phyloP scores from a whole-genome alignment of 2,329 filamentous ascomycete genomes.

The Xylaria digitata region DNA sequence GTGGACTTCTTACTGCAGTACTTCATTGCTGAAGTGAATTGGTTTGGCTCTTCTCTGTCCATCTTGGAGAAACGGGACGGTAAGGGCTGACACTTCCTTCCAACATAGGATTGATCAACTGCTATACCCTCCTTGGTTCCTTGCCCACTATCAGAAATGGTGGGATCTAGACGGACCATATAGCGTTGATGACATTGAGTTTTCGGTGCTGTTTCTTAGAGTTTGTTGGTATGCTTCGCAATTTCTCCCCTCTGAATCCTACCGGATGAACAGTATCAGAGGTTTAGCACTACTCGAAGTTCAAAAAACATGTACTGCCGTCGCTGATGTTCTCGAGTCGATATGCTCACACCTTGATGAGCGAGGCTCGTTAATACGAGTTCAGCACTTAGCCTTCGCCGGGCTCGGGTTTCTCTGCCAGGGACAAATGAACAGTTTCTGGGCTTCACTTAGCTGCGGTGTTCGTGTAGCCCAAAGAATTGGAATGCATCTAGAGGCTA shows the following conservation, averaged over 20 bases:
- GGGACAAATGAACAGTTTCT: conserved; percentile 25
- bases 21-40: conserved; percentile 37
- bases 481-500: conserved; percentile 25
- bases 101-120: conserved; percentile 32
- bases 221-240: conserved; percentile 36
- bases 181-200: conserved; percentile 32
- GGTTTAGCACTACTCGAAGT: conserved; percentile 34
- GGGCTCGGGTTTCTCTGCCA: conserved; percentile 25
- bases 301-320: conserved; percentile 17
- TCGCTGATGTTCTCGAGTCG: conserved; percentile 14
- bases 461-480: conserved; percentile 27
- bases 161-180: conserved; percentile 8
- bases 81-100: background rate
- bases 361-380: conserved; percentile 30
- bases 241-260: conserved; percentile 34
- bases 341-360: conserved; percentile 12
- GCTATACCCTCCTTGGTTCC: conserved; percentile 30
- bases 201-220: conserved; percentile 31
- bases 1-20: conserved; percentile 37
- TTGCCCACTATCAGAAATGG: conserved; percentile 33
- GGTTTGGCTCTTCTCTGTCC: conserved; percentile 23
- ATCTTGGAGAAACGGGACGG: background rate
- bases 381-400: conserved; percentile 33
- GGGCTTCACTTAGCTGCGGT: conserved; percentile 24
- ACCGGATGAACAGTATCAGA: conserved; percentile 26